Evolutionary conservation across 805 yeast genomes (phyloP).

Genomic region (Teunomyces barrocoloradensis): DNA sequence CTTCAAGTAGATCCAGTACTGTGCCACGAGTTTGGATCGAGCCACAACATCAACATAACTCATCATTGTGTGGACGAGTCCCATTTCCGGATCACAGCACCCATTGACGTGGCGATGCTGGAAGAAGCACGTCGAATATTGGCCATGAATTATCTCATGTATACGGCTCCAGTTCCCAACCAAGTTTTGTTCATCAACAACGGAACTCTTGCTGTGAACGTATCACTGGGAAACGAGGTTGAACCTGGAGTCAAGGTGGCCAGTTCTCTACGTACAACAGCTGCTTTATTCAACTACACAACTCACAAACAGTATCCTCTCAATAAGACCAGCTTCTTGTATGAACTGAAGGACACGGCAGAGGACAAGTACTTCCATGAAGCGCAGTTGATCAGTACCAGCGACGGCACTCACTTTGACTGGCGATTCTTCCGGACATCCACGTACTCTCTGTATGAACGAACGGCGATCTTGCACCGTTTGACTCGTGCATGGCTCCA

Average conservation of each 20-base stretch:
- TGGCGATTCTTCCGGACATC: slow-evolving; percentile 34
- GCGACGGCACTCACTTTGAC: slow-evolving; percentile 30
- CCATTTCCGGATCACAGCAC: not conserved
- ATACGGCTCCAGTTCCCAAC: no score
- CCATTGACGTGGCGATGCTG: not conserved
- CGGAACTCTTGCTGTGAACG: no score
- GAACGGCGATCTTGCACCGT: slow-evolving; percentile 43
- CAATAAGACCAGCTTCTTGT: not conserved
- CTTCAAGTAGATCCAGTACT: not conserved
- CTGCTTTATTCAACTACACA: not conserved
- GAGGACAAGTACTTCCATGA: slow-evolving; percentile 38
- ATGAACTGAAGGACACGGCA: not conserved
- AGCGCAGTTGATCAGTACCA: slow-evolving; percentile 25
- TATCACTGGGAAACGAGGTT: no score
- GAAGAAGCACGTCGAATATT: no score
- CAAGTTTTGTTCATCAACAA: no score
- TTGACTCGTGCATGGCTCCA: slow-evolving; percentile 51
- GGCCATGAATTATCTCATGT: no score
- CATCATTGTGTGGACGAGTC: not conserved
- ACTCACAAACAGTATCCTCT: not conserved
- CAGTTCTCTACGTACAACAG: no score
- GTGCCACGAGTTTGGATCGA: not conserved
- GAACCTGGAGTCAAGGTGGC: no score
- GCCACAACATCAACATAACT: not conserved
- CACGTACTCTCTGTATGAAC: slow-evolving; percentile 27